Base-by-base conservation (phyloP, 2,329 filamentous ascomycete genomes). In the Colletotrichum truncatum region DNA sequence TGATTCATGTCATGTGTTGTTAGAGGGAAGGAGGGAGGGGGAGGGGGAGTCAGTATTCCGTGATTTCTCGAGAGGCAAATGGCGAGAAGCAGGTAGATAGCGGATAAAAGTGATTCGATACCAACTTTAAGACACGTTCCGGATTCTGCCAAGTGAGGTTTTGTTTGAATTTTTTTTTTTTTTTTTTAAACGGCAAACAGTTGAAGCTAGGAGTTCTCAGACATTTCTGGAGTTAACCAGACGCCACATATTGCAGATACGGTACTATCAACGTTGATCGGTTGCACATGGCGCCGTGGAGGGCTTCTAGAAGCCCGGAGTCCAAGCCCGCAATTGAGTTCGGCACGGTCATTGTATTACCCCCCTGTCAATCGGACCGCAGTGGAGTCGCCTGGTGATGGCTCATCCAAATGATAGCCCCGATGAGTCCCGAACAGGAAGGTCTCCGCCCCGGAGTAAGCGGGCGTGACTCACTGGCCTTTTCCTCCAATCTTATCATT, bases 91-190 rank as follows among this genome's bases (percentile, higher is more conserved):
- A 34, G 12, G 39, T 56, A 52, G 58, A 62, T 18, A 26, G 41
- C 51, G 36, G 51, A 32, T 7, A 66, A 65, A 66, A 66, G 63
- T 56, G 48, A 66, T 56, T 66, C 51, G 51, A 63, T 66, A 66
- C 63, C 63, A 63, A 63, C 25, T 62, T 63, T 12, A 45, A n/a
- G 16, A 51, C 28, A 1, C 14, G 8, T 14, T 34, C 26, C 11
- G 16, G n/a, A 9, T 0, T 3, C 1, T 18, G 11, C 23, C 11
- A 6, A 3, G 46, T 49, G 46, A 32, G 18, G 4, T 26, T 18
- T 0, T 8, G 16, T 11, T 4, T 14, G 34, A 8, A 38, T n/a
- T n/a, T n/a, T n/a, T n/a, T n/a, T n/a, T n/a, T n/a, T n/a, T n/a
- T n/a, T n/a, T n/a, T n/a, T n/a, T n/a, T n/a, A n/a, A n/a, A n/a